These are phyloP conservation scores for Prunella vulgaris DNA, from an alignment of 257 asterid species.

Conservation along the genomic window DNA sequence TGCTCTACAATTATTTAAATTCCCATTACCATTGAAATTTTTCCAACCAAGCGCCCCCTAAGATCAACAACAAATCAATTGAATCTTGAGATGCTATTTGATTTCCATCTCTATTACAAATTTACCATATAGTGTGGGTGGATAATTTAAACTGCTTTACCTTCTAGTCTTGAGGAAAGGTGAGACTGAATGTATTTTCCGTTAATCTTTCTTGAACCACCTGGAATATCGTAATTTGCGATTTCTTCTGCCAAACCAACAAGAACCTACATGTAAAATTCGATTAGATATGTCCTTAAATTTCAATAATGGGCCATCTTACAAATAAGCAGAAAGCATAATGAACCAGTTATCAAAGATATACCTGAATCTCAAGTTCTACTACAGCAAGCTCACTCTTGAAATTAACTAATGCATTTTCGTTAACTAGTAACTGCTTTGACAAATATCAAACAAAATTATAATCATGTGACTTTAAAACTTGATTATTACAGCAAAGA, in stretches of 20 bases:
- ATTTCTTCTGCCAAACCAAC: slow-evolving; percentile 71
- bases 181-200: slow-evolving; percentile 85
- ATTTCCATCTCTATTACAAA: too few relatives aligned
- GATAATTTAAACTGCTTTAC: slow-evolving; percentile 32
- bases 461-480: not conserved
- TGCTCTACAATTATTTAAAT: too few relatives aligned
- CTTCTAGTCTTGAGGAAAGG: slow-evolving; percentile 63
- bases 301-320: slow-evolving; percentile 1
- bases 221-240: slow-evolving; percentile 53
- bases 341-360: slow-evolving; percentile 5
- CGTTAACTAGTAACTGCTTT: slow-evolving; percentile 68
- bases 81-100: not conserved
- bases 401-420: slow-evolving; percentile 52
- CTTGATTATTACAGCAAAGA: not conserved
- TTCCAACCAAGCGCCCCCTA: too few relatives aligned
- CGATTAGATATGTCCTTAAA: not conserved
- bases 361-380: slow-evolving; percentile 71
- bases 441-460: slow-evolving; percentile 7
- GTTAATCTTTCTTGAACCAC: slow-evolving; percentile 74
- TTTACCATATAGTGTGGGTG: too few relatives aligned
- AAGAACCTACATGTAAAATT: slow-evolving; percentile 51
- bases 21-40: too few relatives aligned
- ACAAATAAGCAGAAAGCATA: not conserved
- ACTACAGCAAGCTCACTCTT: slow-evolving; percentile 57
- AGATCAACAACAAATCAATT: not conserved